Conservation (phyloP, 208 protist genomes). For the Trypanosoma cruzi region DNA sequence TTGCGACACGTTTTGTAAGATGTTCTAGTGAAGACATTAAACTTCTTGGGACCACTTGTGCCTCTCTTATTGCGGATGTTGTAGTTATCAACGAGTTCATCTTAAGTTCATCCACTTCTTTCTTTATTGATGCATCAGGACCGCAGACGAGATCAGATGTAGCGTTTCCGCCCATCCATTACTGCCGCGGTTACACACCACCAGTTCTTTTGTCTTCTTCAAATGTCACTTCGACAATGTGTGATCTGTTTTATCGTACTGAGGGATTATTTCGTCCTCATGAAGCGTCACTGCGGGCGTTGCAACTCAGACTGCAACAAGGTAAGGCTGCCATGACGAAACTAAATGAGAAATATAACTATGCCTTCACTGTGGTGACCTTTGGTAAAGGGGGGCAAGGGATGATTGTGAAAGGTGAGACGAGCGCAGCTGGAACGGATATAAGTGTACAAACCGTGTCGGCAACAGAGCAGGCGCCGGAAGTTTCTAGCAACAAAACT, state of each 20-base stretch:
- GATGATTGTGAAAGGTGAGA: slow-evolving; percentile 9
- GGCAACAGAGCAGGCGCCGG: background rate
- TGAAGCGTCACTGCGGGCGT: slow-evolving; percentile 6
- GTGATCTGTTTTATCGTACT: background rate
- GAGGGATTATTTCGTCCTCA: slow-evolving; percentile 6
- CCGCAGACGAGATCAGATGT: background rate
- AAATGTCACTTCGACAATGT: background rate
- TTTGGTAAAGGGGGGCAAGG: background rate
- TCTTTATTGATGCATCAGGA: background rate
- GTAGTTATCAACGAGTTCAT: slow-evolving; percentile 26
- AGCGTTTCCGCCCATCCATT: slow-evolving; percentile 7
- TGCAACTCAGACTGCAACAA: slow-evolving; percentile 8
- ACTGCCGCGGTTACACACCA: slow-evolving; percentile 12
- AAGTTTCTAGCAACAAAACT: background rate
- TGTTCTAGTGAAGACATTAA: slow-evolving; percentile 24
- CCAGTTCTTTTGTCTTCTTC: background rate
- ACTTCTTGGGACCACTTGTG: slow-evolving; percentile 21
- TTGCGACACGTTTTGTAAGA: slow-evolving; percentile 22
- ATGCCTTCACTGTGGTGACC: slow-evolving; percentile 26
- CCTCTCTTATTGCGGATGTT: slow-evolving; percentile 21
- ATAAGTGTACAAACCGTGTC: background rate
- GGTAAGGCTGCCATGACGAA: slow-evolving; percentile 10
- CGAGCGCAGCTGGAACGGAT: background rate
- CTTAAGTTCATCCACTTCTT: background rate
- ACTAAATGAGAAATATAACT: slow-evolving; percentile 27